These are phyloP conservation scores for Linum usitatissimum DNA, from an alignment of 345 rosid genomes.

Conservation along the genomic window DNA sequence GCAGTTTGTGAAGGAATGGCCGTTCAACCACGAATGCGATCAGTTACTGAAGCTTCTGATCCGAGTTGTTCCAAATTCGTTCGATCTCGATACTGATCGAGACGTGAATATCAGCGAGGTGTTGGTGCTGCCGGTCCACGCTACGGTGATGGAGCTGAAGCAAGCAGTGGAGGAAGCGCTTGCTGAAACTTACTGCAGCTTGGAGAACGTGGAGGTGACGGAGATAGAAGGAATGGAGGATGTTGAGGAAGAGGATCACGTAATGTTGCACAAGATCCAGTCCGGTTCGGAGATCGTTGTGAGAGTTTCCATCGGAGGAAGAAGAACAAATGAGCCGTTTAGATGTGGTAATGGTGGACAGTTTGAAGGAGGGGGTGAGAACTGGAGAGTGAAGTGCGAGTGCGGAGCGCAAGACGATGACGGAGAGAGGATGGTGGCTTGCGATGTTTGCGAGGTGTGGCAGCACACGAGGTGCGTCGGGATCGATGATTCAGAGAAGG, in stretches of 20 bases:
- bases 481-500: conserved; percentile 48
- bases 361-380: conserved; percentile 61
- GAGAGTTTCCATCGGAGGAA: conserved; percentile 42
- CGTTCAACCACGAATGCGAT: conserved; percentile 39
- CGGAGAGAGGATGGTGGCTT: conserved; percentile 85
- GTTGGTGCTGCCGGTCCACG: conserved; percentile 42
- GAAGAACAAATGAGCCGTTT: conserved; percentile 19
- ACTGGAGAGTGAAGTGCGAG: conserved; percentile 65
- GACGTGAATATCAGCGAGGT: conserved; percentile 40
- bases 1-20: conserved; percentile 69
- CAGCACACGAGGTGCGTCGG: conserved; percentile 82
- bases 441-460: conserved; percentile 84
- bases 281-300: conserved; percentile 43
- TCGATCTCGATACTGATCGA: conserved; percentile 19
- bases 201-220: conserved; percentile 40
- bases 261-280: conserved; percentile 38
- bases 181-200: conserved; percentile 56
- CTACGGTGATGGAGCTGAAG: conserved; percentile 61
- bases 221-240: conserved; percentile 41
- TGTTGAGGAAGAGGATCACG: conserved; percentile 29
- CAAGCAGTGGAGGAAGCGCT: conserved; percentile 42
- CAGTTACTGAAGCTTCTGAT: conserved; percentile 39
- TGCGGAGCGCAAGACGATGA: conserved; percentile 83
- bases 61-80: conserved; percentile 33
- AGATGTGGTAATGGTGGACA: background rate